phyloP scores from a whole-genome alignment of 208 protist species.

The Leishmania martiniquensis region DNA sequence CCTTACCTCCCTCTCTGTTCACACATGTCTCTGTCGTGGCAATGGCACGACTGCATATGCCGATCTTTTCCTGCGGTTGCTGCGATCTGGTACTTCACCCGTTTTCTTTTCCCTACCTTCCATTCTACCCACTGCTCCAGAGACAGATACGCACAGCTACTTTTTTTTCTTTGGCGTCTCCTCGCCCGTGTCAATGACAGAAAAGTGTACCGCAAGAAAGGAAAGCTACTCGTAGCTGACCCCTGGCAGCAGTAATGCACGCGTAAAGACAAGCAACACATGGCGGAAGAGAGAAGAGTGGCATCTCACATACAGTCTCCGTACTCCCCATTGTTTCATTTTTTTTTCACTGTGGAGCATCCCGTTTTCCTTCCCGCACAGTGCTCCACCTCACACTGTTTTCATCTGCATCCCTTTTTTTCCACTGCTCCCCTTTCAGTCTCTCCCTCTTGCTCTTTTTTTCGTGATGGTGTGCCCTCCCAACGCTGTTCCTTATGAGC shows the following conservation, averaged over 20 bases:
- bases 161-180: not conserved
- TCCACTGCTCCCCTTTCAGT: not conserved
- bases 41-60: not conserved
- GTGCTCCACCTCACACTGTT: not conserved
- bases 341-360: too few species aligned
- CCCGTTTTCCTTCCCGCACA: not conserved
- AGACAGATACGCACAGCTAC: not conserved
- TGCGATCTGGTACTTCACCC: not conserved
- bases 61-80: not conserved
- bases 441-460: not conserved
- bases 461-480: not conserved
- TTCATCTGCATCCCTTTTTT: not conserved
- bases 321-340: conserved; percentile 6
- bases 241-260: not conserved
- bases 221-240: not conserved
- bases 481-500: not conserved
- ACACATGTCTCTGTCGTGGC: not conserved
- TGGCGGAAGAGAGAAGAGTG: not conserved
- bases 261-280: not conserved
- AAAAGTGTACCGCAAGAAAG: not conserved
- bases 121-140: not conserved
- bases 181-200: not conserved
- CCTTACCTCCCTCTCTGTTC: not conserved
- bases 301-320: not conserved
- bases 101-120: not conserved